Percentiles rank a stretch among this genome's conserved stretches.
Conservation (phyloP, 2,329 filamentous ascomycete species). For the Penicillium brasilianum region DNA sequence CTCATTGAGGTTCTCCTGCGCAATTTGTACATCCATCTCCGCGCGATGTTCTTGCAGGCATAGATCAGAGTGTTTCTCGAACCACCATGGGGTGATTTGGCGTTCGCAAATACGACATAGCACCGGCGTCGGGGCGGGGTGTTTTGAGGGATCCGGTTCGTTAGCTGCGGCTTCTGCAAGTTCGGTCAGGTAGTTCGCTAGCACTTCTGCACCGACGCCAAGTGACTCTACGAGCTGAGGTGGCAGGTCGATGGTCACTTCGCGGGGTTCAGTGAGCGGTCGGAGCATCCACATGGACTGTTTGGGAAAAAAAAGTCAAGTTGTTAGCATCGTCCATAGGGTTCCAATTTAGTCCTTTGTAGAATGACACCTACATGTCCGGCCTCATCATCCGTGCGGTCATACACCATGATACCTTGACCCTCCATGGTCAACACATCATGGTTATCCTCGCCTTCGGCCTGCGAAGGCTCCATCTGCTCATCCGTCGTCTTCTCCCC, state of each 20-base stretch:
- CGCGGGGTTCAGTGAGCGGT: conserved; percentile 82
- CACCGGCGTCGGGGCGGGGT: conserved; percentile 81
- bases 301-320: conserved; percentile 25
- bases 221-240: conserved; percentile 87
- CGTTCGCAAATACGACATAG: conserved; percentile 97
- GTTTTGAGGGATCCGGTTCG: conserved; percentile 72
- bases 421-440: conserved; percentile 80
- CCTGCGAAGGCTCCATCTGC: conserved; percentile 44
- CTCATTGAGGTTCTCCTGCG: conserved; percentile 88
- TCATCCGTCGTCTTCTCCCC: conserved; percentile 31
- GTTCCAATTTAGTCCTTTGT: not conserved
- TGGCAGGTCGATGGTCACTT: conserved; percentile 95
- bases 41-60: conserved; percentile 95
- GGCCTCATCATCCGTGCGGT: conserved; percentile 80
- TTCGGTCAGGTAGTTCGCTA: conserved; percentile 89
- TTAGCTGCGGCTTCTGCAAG: conserved; percentile 82
- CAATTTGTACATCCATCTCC: conserved; percentile 96
- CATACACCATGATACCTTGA: conserved; percentile 98
- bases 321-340: not conserved
- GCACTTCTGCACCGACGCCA: conserved; percentile 90
- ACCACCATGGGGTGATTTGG: conserved; percentile 98
- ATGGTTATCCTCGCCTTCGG: conserved; percentile 48
- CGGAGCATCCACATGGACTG: conserved; percentile 99
- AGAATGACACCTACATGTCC: conserved; percentile 73
- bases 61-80: conserved; percentile 96